Conservation (phyloP, 148 eudicot genomes). For the Rhododendron kiyosumense region DNA sequence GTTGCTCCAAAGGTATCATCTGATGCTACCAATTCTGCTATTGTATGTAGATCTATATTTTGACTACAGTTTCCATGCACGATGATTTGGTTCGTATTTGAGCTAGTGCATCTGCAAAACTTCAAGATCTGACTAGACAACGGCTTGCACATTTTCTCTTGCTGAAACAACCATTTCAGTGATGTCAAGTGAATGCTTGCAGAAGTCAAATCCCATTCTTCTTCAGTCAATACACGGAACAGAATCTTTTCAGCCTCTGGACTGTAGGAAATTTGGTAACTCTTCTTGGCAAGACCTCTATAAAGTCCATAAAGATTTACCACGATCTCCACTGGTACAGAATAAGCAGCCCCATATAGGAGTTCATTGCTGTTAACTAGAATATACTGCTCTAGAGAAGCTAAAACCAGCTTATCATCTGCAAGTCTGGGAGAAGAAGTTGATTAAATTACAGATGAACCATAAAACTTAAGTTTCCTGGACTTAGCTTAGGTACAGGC, state of each 20-base stretch:
- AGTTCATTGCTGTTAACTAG: constrained; percentile 55
- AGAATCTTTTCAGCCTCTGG: constrained; percentile 79
- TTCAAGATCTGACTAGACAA: constrained; percentile 64
- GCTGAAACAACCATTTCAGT: constrained; percentile 87
- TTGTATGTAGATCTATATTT: constrained; percentile 27
- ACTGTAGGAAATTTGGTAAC: constrained; percentile 67
- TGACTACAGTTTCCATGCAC: constrained; percentile 21
- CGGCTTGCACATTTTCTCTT: constrained; percentile 60
- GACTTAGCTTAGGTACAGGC: not conserved
- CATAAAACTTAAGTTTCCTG: not conserved
- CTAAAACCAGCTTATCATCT: constrained; percentile 72
- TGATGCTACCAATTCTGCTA: constrained; percentile 52
- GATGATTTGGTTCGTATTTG: constrained; percentile 21
- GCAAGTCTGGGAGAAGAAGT: constrained; percentile 48
- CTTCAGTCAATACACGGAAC: constrained; percentile 54
- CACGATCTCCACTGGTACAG: constrained; percentile 32
- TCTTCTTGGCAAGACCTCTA: constrained; percentile 58
- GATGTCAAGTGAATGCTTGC: constrained; percentile 55
- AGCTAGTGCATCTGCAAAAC: constrained; percentile 44
- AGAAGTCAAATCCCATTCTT: constrained; percentile 60
- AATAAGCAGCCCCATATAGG: constrained; percentile 32
- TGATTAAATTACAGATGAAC: not conserved
- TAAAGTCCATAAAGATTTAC: constrained; percentile 71
- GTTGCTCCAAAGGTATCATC: constrained; percentile 64
- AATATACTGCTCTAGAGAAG: constrained; percentile 93